These are phyloP conservation scores for Ceratocystiopsis brevicomis DNA, from an alignment of 2,329 filamentous ascomycete genomes.

Conservation along the genomic window DNA sequence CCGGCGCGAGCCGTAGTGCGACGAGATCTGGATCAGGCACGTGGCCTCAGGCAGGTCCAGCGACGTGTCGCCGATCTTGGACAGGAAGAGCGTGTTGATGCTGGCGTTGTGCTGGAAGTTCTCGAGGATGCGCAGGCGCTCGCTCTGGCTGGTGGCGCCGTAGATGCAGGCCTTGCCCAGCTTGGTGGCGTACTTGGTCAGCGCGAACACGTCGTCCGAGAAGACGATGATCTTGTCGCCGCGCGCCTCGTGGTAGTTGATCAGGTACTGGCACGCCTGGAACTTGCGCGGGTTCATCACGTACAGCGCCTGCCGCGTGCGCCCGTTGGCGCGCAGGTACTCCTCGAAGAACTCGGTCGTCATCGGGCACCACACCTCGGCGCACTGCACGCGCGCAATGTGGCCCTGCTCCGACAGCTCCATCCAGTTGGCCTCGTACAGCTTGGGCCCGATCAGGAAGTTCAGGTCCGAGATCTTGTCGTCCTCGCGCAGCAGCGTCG, in stretches of 20 bases:
- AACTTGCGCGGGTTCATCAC: constrained; percentile 98
- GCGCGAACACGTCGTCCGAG: constrained; percentile 88
- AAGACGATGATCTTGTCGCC: constrained; percentile 98
- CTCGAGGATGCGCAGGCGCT: constrained; percentile 72
- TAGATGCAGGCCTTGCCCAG: constrained; percentile 81
- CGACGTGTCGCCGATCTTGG: constrained; percentile 97
- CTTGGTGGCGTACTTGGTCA: constrained; percentile 69
- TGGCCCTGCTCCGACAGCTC: constrained; percentile 92
- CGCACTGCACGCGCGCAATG: constrained; percentile 92
- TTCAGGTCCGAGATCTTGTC: constrained; percentile 97
- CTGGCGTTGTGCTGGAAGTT: constrained; percentile 88
- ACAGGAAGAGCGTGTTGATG: constrained; percentile 85
- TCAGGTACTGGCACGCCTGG: constrained; percentile 93
- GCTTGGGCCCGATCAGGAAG: constrained; percentile 89
- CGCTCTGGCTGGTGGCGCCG: constrained; percentile 67
- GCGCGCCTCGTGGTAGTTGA: constrained; percentile 86
- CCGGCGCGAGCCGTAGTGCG: constrained; percentile 88
- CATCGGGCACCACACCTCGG: constrained; percentile 99
- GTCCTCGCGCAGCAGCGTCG: constrained; percentile 84
- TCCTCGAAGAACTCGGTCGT: constrained; percentile 95
- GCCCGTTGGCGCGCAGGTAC: constrained; percentile 37
- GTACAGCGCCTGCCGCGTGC: constrained; percentile 39
- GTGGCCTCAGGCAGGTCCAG: constrained; percentile 92
- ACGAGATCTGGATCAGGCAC: constrained; percentile 91
- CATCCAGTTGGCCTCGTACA: constrained; percentile 99